Evolutionary conservation across 2,329 filamentous ascomycete species (phyloP).

Genomic region (Stachybotrys chlorohalonatus): DNA sequence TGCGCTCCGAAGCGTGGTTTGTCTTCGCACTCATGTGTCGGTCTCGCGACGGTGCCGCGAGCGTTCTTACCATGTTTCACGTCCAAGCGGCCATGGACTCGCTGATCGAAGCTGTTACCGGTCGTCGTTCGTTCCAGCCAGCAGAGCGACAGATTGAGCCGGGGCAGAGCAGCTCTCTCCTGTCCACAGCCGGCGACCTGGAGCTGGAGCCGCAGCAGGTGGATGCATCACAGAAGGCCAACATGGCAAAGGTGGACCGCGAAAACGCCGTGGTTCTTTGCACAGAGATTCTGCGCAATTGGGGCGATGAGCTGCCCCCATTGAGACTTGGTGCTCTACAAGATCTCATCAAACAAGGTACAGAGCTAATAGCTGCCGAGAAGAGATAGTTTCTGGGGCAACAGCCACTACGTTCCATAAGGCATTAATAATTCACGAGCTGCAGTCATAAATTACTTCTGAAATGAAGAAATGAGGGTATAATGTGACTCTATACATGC

Average conservation of each 20-base stretch:
- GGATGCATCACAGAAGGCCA: conserved; percentile 31
- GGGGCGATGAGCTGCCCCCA: conserved; percentile 28
- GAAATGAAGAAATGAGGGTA: background rate
- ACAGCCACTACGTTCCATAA: conserved; percentile 1
- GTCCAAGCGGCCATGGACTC: conserved; percentile 31
- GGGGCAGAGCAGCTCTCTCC: background rate
- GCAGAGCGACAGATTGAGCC: conserved; percentile 9
- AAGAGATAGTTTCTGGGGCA: conserved; percentile 7
- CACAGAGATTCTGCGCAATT: conserved; percentile 41
- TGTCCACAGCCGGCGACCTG: conserved; percentile 20
- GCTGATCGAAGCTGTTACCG: conserved; percentile 40
- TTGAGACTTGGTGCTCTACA: conserved; percentile 32
- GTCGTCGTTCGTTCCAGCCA: conserved; percentile 18
- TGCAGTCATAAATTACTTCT: no score
- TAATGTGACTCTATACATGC: conserved; percentile 5
- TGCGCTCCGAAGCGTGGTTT: conserved; percentile 54
- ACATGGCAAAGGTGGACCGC: conserved; percentile 43
- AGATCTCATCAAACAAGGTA: conserved; percentile 40
- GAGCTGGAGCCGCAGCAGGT: conserved; percentile 38
- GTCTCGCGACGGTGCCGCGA: conserved; percentile 35
- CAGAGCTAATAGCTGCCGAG: conserved; percentile 28
- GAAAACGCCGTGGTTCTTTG: conserved; percentile 54
- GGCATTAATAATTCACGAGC: background rate
- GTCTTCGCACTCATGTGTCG: conserved; percentile 52
- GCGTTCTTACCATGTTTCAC: conserved; percentile 34